A percentile compares a stretch with the other conserved stretches of the same genome.
Evolutionary conservation across 2,329 filamentous ascomycete species (phyloP).

Genomic region (Fusarium anthophilum): DNA sequence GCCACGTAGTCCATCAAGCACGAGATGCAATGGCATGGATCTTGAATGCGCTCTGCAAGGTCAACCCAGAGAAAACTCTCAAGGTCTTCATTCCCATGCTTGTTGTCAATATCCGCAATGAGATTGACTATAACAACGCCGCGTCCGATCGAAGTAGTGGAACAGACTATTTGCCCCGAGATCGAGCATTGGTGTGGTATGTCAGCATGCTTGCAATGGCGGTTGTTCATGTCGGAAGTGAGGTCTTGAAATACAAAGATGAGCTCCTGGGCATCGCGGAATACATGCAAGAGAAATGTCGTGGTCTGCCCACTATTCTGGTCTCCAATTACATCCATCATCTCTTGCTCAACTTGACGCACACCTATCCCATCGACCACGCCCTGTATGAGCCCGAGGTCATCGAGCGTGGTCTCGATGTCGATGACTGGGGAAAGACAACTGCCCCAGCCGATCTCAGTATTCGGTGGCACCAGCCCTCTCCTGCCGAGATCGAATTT

Average conservation of each 20-base stretch:
- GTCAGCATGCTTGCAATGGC: slow-evolving; percentile 98
- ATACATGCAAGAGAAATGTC: slow-evolving; percentile 97
- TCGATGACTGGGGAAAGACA: slow-evolving; percentile 86
- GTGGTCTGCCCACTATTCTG: slow-evolving; percentile 92
- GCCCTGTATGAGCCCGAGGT: slow-evolving; percentile 85
- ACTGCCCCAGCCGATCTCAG: slow-evolving; percentile 79
- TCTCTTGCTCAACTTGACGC: slow-evolving; percentile 90
- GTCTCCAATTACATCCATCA: slow-evolving; percentile 99
- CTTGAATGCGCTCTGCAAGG: slow-evolving; percentile 94
- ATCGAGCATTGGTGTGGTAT: slow-evolving; percentile 95
- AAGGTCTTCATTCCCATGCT: slow-evolving; percentile 91
- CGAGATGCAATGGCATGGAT: slow-evolving; percentile 99
- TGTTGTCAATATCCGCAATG: slow-evolving; percentile 89
- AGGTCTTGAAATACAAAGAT: slow-evolving; percentile 87
- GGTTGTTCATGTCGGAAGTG: slow-evolving; percentile 92
- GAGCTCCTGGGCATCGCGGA: slow-evolving; percentile 90
- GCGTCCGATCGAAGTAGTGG: slow-evolving; percentile 95
- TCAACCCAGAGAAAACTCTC: slow-evolving; percentile 91
- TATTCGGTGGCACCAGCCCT: slow-evolving; percentile 91
- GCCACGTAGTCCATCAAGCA: slow-evolving; percentile 96
- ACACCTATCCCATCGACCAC: slow-evolving; percentile 92
- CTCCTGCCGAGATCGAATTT: slow-evolving; percentile 82
- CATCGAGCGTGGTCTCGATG: slow-evolving; percentile 74
- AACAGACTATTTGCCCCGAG: slow-evolving; percentile 90
- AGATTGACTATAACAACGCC: slow-evolving; percentile 96